A percentile compares a stretch with the other conserved stretches of the same genome.
phyloP scores from a whole-genome alignment of 2,329 filamentous ascomycete species.

The Arachnopeziza araneosa region DNA sequence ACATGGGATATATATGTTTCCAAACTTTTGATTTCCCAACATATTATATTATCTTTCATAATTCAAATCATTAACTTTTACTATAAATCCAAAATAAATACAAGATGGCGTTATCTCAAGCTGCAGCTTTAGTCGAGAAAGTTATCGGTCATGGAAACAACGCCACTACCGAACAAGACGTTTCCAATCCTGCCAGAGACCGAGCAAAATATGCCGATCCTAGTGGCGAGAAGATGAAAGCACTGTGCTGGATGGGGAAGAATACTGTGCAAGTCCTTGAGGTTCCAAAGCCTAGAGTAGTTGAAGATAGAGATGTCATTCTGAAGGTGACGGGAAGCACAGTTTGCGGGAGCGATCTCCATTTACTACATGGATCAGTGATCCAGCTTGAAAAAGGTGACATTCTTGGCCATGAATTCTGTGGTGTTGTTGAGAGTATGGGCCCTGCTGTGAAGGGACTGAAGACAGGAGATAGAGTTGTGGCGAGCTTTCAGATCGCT shows the following conservation, averaged over 20 bases:
- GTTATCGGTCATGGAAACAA: conserved; percentile 62
- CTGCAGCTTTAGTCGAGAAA: conserved; percentile 62
- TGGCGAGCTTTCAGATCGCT: conserved; percentile 83
- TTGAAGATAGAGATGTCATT: conserved; percentile 73
- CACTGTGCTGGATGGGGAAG: conserved; percentile 77
- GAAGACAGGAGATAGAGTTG: conserved; percentile 62
- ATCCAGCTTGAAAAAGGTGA: conserved; percentile 45
- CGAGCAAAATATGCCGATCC: conserved; percentile 44
- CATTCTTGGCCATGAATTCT: conserved; percentile 50
- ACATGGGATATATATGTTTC: background rate
- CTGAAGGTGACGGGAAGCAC: conserved; percentile 58
- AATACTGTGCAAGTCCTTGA: conserved; percentile 69
- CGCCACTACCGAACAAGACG: conserved; percentile 60
- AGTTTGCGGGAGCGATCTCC: conserved; percentile 34
- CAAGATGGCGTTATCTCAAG: conserved; percentile 56
- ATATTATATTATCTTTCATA: background rate
- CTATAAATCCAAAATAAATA: background rate
- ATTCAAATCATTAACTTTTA: background rate
- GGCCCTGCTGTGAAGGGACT: conserved; percentile 50
- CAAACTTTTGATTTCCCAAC: background rate
- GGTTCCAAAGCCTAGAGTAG: conserved; percentile 62
- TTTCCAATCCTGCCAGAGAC: conserved; percentile 56
- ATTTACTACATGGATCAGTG: conserved; percentile 34
- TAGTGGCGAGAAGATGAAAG: conserved; percentile 61
- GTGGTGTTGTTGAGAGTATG: conserved; percentile 40